A percentile compares a stretch with the other conserved stretches of the same genome.
These are phyloP conservation scores for Suhomyces wounanorum DNA, from an alignment of 1,139 yeast species.

Conservation along the genomic window DNA sequence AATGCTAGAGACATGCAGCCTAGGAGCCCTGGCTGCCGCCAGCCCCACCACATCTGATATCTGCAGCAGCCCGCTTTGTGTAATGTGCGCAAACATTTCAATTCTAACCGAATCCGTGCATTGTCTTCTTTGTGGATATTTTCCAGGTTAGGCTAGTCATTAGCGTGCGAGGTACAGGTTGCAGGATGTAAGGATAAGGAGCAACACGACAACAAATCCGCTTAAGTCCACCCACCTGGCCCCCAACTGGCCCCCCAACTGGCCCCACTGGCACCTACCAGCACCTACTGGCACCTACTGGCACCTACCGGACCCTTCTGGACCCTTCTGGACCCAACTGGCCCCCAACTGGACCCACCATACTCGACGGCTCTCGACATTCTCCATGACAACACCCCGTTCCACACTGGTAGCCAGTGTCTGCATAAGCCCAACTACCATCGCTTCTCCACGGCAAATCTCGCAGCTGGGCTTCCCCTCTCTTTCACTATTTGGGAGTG, in stretches of 20 bases:
- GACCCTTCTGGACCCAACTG: too few species aligned
- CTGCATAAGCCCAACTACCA: not conserved
- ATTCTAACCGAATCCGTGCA: slow-evolving; percentile 12
- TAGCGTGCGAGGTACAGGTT: not conserved
- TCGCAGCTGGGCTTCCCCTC: not conserved
- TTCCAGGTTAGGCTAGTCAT: not conserved
- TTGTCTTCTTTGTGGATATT: slow-evolving; percentile 1
- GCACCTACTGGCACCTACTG: too few species aligned
- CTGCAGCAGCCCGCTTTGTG: slow-evolving; percentile 3
- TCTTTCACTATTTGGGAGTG: not conserved
- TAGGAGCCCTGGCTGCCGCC: slow-evolving; percentile 1
- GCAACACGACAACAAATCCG: not conserved
- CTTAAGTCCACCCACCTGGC: not conserved
- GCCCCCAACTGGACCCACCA: too few species aligned
- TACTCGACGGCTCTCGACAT: too few species aligned
- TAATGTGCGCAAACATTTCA: slow-evolving; percentile 9
- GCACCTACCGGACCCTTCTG: too few species aligned
- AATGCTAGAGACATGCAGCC: slow-evolving; percentile 1
- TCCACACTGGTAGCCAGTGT: too few species aligned
- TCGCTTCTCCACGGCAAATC: not conserved
- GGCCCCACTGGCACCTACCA: too few species aligned
- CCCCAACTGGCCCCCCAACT: too few species aligned
- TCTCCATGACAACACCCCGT: too few species aligned
- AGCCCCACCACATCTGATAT: slow-evolving; percentile 7
- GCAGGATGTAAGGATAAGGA: not conserved